Percentiles rank a stretch among this genome's conserved stretches.
phyloP scores from a whole-genome alignment of 108 stramenopile genomes.

The Pseudonitzschia delicatissima region DNA sequence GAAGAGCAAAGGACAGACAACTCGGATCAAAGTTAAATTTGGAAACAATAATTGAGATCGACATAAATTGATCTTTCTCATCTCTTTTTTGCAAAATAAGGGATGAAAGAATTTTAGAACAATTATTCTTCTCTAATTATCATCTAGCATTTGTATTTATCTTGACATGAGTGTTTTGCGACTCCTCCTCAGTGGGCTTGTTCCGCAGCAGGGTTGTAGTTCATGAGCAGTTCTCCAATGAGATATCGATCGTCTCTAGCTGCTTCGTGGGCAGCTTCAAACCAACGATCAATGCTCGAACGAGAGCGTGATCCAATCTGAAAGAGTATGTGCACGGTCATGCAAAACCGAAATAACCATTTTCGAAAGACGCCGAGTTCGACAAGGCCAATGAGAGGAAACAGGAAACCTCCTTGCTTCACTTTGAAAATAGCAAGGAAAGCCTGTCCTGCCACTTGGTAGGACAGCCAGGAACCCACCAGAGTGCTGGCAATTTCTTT shows the following conservation, averaged over 20 bases:
- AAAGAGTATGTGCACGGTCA: conserved; percentile 32
- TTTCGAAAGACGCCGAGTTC: conserved; percentile 29
- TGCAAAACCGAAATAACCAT: conserved; percentile 40
- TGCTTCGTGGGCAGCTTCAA: conserved; percentile 70
- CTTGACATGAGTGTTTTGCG: too few relatives aligned
- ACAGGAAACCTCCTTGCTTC: conserved; percentile 4
- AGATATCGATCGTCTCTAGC: conserved; percentile 86
- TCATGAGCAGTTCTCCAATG: conserved; percentile 71
- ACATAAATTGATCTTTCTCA: too few relatives aligned
- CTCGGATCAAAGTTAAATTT: too few relatives aligned
- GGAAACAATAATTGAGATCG: too few relatives aligned
- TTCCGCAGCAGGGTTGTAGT: conserved; percentile 57
- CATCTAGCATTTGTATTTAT: too few relatives aligned
- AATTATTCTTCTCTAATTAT: too few relatives aligned
- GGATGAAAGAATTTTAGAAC: too few relatives aligned
- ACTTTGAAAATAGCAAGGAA: conserved; percentile 10
- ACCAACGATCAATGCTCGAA: conserved; percentile 45
- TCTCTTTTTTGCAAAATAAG: too few relatives aligned
- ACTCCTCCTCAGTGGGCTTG: too few relatives aligned
- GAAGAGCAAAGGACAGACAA: too few relatives aligned
- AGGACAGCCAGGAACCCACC: conserved; percentile 40
- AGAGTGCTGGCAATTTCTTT: conserved; percentile 39
- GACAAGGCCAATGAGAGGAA: conserved; percentile 27
- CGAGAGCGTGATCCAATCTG: conserved; percentile 38
- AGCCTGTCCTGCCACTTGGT: conserved; percentile 10